These are phyloP conservation scores for Naegleria gruberi DNA, from an alignment of 208 protist genomes.

Conservation along the genomic window DNA sequence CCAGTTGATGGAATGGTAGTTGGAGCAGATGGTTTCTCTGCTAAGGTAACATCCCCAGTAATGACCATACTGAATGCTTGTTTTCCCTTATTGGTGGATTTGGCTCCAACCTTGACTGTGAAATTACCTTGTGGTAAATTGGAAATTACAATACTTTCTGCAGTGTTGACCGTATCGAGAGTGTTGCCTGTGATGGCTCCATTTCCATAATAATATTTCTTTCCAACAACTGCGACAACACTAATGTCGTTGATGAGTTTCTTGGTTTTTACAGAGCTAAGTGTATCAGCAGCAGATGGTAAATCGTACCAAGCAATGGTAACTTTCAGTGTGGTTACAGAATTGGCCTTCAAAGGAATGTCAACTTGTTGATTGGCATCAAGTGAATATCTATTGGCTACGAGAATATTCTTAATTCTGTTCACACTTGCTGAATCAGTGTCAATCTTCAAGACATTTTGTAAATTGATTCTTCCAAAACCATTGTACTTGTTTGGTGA, in stretches of 20 bases:
- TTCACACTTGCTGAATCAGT: background rate
- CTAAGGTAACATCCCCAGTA: background rate
- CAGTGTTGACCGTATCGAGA: background rate
- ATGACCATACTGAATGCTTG: background rate
- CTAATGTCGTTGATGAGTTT: background rate
- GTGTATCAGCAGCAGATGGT: background rate
- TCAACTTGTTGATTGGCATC: background rate
- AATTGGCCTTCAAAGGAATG: background rate
- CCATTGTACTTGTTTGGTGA: background rate
- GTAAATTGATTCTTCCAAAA: background rate
- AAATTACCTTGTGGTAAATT: background rate
- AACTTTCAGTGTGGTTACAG: background rate
- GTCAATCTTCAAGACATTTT: background rate
- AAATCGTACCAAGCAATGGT: background rate
- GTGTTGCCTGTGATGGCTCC: background rate
- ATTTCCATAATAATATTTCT: background rate
- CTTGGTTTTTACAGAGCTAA: background rate
- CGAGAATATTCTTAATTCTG: background rate
- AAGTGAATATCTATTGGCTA: background rate
- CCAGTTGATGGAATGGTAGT: no score
- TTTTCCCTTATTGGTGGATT: background rate
- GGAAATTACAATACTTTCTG: background rate
- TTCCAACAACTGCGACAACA: background rate
- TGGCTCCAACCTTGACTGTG: background rate
- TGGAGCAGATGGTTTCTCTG: no score